These are phyloP conservation scores for Coemansia sp. DNA, from an alignment of 192 early-diverging fungal species.

Conservation along the genomic window DNA sequence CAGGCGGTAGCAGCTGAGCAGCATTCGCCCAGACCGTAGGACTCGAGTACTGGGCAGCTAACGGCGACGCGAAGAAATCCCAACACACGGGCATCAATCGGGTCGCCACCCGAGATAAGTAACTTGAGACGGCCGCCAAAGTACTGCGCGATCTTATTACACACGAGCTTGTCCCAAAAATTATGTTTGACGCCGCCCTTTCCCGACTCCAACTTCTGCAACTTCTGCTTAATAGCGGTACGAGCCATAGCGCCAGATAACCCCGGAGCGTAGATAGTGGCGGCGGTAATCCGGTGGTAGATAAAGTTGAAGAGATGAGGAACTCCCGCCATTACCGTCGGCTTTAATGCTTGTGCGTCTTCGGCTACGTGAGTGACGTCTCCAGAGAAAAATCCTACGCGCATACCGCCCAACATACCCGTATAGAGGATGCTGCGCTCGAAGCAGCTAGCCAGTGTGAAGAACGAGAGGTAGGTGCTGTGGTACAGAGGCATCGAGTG, in stretches of 20 bases:
- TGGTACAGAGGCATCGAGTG: constrained; percentile 22
- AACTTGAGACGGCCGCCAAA: constrained; percentile 72
- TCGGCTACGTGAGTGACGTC: constrained; percentile 69
- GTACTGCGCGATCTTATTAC: constrained; percentile 74
- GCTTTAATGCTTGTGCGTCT: constrained; percentile 80
- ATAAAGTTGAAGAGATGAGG: constrained; percentile 89
- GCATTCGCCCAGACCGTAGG: constrained; percentile 47
- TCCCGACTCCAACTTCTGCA: constrained; percentile 56
- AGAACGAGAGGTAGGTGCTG: constrained; percentile 65
- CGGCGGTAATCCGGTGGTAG: constrained; percentile 72
- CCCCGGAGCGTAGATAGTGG: constrained; percentile 60
- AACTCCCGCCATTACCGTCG: constrained; percentile 86
- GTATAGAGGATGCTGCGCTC: constrained; percentile 66
- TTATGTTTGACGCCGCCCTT: constrained; percentile 63
- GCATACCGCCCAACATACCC: constrained; percentile 62
- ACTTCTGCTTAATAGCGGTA: constrained; percentile 62
- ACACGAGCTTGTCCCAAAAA: constrained; percentile 83
- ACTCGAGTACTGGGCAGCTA: constrained; percentile 61
- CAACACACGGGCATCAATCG: constrained; percentile 63
- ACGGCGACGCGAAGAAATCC: constrained; percentile 67
- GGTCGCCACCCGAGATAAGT: constrained; percentile 66
- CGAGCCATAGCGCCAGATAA: constrained; percentile 63
- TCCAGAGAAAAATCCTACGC: constrained; percentile 74
- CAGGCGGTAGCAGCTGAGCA: constrained; percentile 31
- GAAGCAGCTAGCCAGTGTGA: constrained; percentile 87